Conservation (phyloP, 805 yeast species). For the Cyberlindnera euphorbiae region DNA sequence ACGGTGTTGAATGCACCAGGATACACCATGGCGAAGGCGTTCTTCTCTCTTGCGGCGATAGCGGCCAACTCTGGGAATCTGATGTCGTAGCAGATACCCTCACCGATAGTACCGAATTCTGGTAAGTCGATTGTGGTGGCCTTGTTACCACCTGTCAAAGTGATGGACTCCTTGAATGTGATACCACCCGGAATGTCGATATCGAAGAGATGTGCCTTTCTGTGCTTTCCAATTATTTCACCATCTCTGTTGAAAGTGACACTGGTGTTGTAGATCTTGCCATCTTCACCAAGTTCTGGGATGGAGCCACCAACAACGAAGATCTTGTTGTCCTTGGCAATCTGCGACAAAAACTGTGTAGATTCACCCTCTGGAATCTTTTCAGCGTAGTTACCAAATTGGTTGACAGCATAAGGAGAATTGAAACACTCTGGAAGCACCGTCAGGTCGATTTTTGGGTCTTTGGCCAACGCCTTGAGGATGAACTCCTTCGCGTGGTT, state of each 20-base stretch:
- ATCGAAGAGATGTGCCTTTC: constrained; percentile 89
- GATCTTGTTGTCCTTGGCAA: constrained; percentile 65
- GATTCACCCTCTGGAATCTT: constrained; percentile 72
- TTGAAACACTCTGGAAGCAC: constrained; percentile 69
- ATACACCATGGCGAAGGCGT: constrained; percentile 73
- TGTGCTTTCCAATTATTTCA: constrained; percentile 79
- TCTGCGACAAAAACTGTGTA: constrained; percentile 52
- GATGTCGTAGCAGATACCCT: constrained; percentile 82
- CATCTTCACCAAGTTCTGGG: constrained; percentile 63
- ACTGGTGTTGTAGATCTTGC: constrained; percentile 68
- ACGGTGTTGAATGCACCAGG: constrained; percentile 88
- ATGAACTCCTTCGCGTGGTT: constrained; percentile 60
- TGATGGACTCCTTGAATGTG: constrained; percentile 78
- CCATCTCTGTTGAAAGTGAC: constrained; percentile 74
- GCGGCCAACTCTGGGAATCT: constrained; percentile 78
- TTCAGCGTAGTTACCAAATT: constrained; percentile 87
- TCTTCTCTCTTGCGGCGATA: constrained; percentile 57
- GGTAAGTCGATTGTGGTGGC: constrained; percentile 54
- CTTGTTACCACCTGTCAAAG: constrained; percentile 75
- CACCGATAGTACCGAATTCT: constrained; percentile 58
- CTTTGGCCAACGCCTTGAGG: constrained; percentile 52
- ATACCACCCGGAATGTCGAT: constrained; percentile 92
- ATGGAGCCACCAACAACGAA: constrained; percentile 88
- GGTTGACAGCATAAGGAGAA: constrained; percentile 86
- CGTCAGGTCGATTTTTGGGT: constrained; percentile 67